Conservation (phyloP, 2,329 filamentous ascomycete genomes). For the Mycocentrospora acerina region DNA sequence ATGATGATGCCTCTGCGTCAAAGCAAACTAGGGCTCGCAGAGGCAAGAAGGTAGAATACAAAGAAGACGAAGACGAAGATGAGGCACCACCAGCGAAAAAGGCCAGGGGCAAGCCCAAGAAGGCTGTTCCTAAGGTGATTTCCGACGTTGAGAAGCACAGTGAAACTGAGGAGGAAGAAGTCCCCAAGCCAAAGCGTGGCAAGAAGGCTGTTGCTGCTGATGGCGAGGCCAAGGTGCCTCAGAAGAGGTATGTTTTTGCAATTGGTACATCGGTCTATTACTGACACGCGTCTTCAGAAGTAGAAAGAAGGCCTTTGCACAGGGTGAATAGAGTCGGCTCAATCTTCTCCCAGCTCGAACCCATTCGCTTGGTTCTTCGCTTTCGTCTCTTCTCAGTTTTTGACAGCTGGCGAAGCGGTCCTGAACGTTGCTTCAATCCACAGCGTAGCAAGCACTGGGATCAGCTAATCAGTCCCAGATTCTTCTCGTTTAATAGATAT, state of each 20-base stretch:
- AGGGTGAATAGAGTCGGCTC: conserved; percentile 15
- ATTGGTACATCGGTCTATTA: too few relatives aligned
- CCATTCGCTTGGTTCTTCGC: background rate
- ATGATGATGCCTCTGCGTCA: conserved; percentile 31
- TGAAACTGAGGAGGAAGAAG: conserved; percentile 13
- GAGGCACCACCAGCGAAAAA: conserved; percentile 26
- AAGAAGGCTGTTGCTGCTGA: conserved; percentile 20
- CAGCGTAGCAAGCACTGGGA: conserved; percentile 49
- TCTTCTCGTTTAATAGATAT: background rate
- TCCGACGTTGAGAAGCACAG: conserved; percentile 16
- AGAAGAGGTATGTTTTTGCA: conserved; percentile 28
- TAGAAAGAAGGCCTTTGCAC: conserved; percentile 24
- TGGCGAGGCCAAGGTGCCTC: conserved; percentile 20
- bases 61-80: conserved; percentile 29
- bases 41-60: conserved; percentile 27
- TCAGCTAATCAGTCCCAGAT: conserved; percentile 50
- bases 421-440: conserved; percentile 47
- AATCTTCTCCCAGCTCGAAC: background rate
- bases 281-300: conserved; percentile 17
- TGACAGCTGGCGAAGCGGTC: conserved; percentile 1
- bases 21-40: conserved; percentile 33
- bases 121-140: conserved; percentile 23
- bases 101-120: conserved; percentile 25
- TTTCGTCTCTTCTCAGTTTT: background rate
- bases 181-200: conserved; percentile 24